Conservation (phyloP, 768 basidiomycete species). For the Pleurotus sapidus region DNA sequence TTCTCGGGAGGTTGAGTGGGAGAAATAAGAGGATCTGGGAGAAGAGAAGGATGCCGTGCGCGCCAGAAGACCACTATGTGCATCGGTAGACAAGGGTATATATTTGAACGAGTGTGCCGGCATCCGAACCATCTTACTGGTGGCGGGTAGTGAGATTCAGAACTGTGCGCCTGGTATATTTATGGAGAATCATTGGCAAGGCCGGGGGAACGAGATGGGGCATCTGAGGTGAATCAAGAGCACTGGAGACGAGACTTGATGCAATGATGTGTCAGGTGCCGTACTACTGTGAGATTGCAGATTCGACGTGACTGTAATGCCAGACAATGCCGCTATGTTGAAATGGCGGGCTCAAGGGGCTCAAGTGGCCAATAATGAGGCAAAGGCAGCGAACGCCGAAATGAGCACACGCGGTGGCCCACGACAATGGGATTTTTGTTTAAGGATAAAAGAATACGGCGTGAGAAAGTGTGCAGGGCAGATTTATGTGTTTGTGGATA, state of each 20-base stretch:
- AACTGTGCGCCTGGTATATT: neutral
- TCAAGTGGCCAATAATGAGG: neutral
- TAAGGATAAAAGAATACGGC: neutral
- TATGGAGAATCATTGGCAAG: constrained; percentile 3
- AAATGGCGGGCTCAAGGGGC: neutral
- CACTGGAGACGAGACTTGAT: neutral
- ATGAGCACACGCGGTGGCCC: neutral
- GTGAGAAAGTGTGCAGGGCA: constrained; percentile 4
- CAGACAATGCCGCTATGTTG: neutral
- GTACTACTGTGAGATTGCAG: neutral
- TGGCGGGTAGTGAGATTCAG: no score
- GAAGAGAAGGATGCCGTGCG: neutral
- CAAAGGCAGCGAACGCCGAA: neutral
- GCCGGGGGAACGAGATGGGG: neutral
- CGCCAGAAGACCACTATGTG: neutral
- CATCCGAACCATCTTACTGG: no score
- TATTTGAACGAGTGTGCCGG: no score
- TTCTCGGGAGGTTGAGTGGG: constrained; percentile 1
- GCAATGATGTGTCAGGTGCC: neutral
- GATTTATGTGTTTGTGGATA: neutral
- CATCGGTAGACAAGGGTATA: no score
- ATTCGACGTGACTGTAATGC: neutral
- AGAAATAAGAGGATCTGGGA: neutral
- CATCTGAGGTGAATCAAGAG: neutral
- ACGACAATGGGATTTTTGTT: constrained; percentile 5